Percentiles rank a stretch among this genome's conserved stretches.
Evolutionary conservation across 768 basidiomycete genomes (phyloP).

Genomic region (Suillus subluteus): DNA sequence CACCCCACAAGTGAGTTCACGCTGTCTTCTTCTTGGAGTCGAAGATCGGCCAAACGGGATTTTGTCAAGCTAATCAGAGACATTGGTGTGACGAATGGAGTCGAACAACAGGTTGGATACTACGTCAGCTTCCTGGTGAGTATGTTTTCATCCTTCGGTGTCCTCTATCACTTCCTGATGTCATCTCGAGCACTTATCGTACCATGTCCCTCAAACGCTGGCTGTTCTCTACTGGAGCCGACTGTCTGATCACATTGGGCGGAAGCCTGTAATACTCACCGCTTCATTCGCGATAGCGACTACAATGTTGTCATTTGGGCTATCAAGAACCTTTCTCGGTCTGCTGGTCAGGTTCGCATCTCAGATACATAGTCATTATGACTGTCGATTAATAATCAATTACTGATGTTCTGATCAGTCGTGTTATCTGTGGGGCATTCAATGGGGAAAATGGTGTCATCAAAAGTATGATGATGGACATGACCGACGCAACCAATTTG

Average conservation of each 20-base stretch:
- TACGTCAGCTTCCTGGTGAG: neutral
- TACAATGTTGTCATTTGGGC: no score
- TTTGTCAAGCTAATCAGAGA: neutral
- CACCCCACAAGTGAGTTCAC: neutral
- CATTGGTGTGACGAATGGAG: neutral
- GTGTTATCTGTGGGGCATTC: neutral
- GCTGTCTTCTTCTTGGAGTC: neutral
- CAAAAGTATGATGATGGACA: neutral
- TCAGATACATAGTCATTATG: no score
- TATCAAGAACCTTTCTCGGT: no score
- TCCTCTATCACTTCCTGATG: neutral
- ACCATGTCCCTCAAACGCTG: no score
- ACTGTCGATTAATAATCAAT: no score
- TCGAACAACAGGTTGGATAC: neutral
- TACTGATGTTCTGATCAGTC: neutral
- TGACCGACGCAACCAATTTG: neutral
- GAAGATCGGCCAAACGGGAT: neutral
- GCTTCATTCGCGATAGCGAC: no score
- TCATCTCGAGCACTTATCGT: no score
- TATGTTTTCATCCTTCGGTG: no score
- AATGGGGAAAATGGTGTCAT: neutral
- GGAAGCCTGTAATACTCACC: no score
- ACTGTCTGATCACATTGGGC: no score
- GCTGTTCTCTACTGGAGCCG: no score
- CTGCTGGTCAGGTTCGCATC: no score